Base-by-base conservation (phyloP, 169 alveolate species). In the Cryptosporidium canis region DNA sequence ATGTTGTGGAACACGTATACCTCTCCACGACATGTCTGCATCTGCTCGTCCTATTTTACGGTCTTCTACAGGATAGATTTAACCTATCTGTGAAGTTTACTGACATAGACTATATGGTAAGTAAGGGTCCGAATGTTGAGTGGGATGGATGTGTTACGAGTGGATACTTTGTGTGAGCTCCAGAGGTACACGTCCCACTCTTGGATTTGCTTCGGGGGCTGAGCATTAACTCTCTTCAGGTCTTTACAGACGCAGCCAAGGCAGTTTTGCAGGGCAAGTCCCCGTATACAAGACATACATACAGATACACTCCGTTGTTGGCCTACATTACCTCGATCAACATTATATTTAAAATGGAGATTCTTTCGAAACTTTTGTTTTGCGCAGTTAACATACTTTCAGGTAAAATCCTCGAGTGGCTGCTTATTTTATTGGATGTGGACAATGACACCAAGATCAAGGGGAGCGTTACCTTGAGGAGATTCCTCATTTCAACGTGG, bases 271-370 rank as follows among this genome's bases (percentile, higher is more conserved):
- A 93, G 41, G 98, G 98, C 29, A 95, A 94, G 47, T 96, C 99
- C 12, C 99, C 99, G 11, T 98, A 96, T 91, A 93, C 93, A 45
- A 93, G 99, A 66, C 98, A 97, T 71, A 98, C 99, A 3, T 98
- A 98, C 91, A 92, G 99, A 83, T 98, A 98, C 92, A 96, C 99
- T 11, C 99, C 99, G 0, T 56, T 98, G 43, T 84, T 98, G 90
- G 96, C 97, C 0, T 93, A 91, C 43, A 51, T 95, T 21, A 16
- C 87, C 16, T 77, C 77, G 24, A 77, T 55, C 12, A 77, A 77
- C 33, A 90, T 94, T 83, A 83, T 94, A 18, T 95, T 95, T 14
- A 94, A 94, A 71, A 67, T 91, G 33, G 77, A 77, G 51, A 83
- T 93, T 45, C 92, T 91, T 71, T 83, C 92, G 12, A 97, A 97